Base-by-base conservation (phyloP, 352 stramenopile species). In the Nothophytophthora sp. region DNA sequence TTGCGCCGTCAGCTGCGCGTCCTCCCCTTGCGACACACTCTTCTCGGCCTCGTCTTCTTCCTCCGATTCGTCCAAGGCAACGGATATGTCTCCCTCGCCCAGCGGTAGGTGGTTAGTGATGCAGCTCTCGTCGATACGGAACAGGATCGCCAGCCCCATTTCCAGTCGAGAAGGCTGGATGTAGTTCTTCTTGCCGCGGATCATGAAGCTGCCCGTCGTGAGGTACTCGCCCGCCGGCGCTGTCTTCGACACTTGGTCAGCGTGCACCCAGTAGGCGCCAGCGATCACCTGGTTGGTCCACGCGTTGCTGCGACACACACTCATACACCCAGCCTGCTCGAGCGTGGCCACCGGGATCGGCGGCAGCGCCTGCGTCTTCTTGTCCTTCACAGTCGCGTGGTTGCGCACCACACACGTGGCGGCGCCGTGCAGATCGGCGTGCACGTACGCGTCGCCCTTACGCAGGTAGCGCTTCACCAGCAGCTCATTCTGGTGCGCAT, bases 221-320 rank as follows among this genome's bases (percentile, higher is more conserved):
- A 99, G 79, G 70, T 98, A 99, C 69, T 99, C 96, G 25, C 97
- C 96, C 20, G 95, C 84, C 18, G 96, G 96, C 12, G 96, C 96
- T 0, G 94, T 98, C 73, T 99, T 99, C 40, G 80, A 97, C 8
- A 99, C 96, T 63, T 99, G 96, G 40, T 98, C 85, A n/a, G 96
- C 93, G 70, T 98, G 86, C 19, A 99, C 97, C 96, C 96, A 99
- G 74, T 97, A 98, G 0, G 96, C 96, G 22, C 81, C 95, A 24
- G 95, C 97, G 32, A 99, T 93, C 50, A 99, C 96, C 54, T 98
- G 95, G 23, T 84, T 98, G n/a, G 66, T 81, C 97, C 97, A 99
- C 42, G 96, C 96, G 5, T 89, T 96, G 39, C 90, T 98, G 27
- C 90, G 81, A 54, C 96, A 99, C 19, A 99, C 96, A 45, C 90